phyloP scores from a whole-genome alignment of 768 basidiomycete genomes.

The Tylopilus sp. region DNA sequence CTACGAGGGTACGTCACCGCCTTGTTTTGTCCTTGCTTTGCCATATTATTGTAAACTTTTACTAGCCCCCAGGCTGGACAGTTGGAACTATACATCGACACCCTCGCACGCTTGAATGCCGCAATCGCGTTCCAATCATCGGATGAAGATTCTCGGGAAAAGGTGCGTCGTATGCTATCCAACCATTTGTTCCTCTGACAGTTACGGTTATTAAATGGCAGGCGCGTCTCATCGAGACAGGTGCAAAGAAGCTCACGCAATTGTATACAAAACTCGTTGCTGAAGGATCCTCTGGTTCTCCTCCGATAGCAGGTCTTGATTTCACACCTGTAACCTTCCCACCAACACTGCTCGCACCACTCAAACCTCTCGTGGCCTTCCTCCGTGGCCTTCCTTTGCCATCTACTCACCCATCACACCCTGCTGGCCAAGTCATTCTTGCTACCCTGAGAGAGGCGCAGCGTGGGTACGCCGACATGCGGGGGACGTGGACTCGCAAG shows the following conservation, averaged over 20 bases:
- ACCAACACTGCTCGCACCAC: slow-evolving; percentile 45
- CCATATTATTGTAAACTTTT: neutral
- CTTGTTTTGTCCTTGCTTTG: neutral
- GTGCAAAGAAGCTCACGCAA: slow-evolving; percentile 77
- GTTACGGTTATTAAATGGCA: slow-evolving; percentile 7
- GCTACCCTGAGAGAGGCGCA: slow-evolving; percentile 72
- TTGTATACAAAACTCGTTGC: slow-evolving; percentile 87
- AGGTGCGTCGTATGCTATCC: slow-evolving; percentile 33
- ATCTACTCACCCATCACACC: slow-evolving; percentile 79
- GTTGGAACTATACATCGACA: slow-evolving; percentile 63
- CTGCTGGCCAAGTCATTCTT: slow-evolving; percentile 62
- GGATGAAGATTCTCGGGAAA: slow-evolving; percentile 52
- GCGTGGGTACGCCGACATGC: slow-evolving; percentile 82
- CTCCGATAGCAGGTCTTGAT: slow-evolving; percentile 57
- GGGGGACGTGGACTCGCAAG: slow-evolving; percentile 73
- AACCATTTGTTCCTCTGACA: neutral
- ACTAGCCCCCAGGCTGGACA: slow-evolving; percentile 68
- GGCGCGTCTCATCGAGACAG: slow-evolving; percentile 79
- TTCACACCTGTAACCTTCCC: slow-evolving; percentile 55
- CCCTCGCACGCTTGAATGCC: slow-evolving; percentile 73
- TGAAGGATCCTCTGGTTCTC: slow-evolving; percentile 76
- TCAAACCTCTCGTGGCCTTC: slow-evolving; percentile 64
- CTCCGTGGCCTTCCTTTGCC: slow-evolving; percentile 73
- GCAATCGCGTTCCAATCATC: slow-evolving; percentile 72
- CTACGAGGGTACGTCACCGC: slow-evolving; percentile 58